Evolutionary conservation across 2,329 filamentous ascomycete species (phyloP), one percentile per base, ranked within the genome.

Genomic region (Paracoccidioides lutzii): DNA sequence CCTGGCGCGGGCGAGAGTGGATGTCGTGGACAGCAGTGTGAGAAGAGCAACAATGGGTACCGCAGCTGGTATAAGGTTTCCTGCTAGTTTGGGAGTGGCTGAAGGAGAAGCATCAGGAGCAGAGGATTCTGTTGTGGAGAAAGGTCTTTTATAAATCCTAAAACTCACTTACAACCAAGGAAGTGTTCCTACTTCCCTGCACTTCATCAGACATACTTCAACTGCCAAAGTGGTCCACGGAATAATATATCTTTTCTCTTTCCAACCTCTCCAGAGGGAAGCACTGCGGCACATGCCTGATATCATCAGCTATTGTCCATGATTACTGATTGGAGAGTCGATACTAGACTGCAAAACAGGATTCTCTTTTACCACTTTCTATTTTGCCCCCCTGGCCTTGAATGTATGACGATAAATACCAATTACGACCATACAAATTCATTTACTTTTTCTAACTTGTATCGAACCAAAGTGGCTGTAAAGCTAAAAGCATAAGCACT

Each of bases 1-100:
- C 59, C 76, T 97, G 59, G 85, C 89, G 54, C 87, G 84, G 69
- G 84, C 86, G 54, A 84, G 84, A 62, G 85, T 96, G 41, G 93
- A 97, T 68, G 85, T 94, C 64, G 73, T 78, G n/a, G 64, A 66
- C n/a, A 42, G 61, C 59, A 45, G 55, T 62, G 32, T 52, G 37
- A 63, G 50, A 45, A 60, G 33, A 62, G 56, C 37, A 10, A 35
- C 61, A 5, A 53, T 61, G 22, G 62, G 58, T 37, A 63, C 61
- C 33, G 55, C 66, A 40, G 63, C 63, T 12, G 65, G 61, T 8
- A 73, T 73, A 57, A 68, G 71, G n/a, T 55, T 73, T 55, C 71
- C 71, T 40, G 69, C 70, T 44, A 65, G 66, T 42, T 71, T 73
- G 67, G 63, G 67, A 53, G 45, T 66, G 44, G 71, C 71, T 68